Percentiles rank a stretch among this genome's conserved stretches.
Conservation (phyloP, 441 rosid genomes). For the Daphne laureola region DNA sequence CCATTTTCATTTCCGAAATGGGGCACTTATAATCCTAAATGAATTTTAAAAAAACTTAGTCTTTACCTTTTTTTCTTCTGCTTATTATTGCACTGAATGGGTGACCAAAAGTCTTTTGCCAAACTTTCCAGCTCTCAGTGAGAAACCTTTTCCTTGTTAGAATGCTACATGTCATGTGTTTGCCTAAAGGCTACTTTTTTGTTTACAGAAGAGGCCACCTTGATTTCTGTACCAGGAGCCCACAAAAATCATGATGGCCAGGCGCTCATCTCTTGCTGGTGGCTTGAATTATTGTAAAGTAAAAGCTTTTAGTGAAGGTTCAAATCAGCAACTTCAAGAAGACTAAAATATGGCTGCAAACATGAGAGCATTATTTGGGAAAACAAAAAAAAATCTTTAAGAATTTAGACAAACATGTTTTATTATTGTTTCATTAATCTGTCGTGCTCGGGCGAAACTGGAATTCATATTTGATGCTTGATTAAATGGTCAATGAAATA, state of each 20-base stretch:
- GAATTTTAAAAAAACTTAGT: conserved; percentile 26
- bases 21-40: conserved; percentile 26
- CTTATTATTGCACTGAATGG: conserved; percentile 14
- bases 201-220: conserved; percentile 7
- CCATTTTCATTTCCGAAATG: conserved; percentile 21
- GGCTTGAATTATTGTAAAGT: conserved; percentile 19
- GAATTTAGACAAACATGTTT: no score
- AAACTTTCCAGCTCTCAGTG: conserved; percentile 13
- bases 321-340: not conserved
- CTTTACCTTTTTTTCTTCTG: conserved; percentile 14
- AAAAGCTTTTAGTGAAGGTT: conserved; percentile 17
- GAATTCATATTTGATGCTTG: no score
- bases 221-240: conserved; percentile 6
- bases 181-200: conserved; percentile 14
- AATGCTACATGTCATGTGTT: conserved; percentile 31
- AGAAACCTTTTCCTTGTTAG: conserved; percentile 9
- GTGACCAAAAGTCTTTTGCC: conserved; percentile 12
- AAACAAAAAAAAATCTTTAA: no score
- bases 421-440: no score
- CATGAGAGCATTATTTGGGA: conserved; percentile 12
- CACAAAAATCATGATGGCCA: conserved; percentile 10
- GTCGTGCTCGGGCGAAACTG: no score
- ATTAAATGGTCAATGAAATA: no score
- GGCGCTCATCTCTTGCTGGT: conserved; percentile 9
- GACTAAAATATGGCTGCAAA: conserved; percentile 12